phyloP scores from a whole-genome alignment of 2,329 filamentous ascomycete species.

The Fusarium sp. region DNA sequence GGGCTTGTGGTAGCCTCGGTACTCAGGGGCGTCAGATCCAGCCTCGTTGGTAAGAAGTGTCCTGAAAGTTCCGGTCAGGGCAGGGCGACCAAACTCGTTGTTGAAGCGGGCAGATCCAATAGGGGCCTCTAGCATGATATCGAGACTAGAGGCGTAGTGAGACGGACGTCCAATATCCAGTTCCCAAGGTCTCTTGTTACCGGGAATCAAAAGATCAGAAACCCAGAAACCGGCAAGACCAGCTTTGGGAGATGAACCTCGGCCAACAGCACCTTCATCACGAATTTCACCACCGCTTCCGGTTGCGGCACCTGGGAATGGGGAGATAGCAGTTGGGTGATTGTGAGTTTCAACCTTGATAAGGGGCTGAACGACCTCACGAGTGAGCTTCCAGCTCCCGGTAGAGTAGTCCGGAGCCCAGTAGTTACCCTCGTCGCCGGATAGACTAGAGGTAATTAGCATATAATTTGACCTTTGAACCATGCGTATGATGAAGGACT shows the following conservation, averaged over 20 bases:
- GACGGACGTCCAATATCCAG: constrained; percentile 87
- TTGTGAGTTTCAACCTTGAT: constrained; percentile 99
- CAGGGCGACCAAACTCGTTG: constrained; percentile 96
- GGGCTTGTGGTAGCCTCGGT: constrained; percentile 95
- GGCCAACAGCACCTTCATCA: constrained; percentile 93
- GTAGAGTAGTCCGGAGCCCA: constrained; percentile 92
- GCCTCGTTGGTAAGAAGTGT: constrained; percentile 78
- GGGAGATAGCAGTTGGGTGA: constrained; percentile 95
- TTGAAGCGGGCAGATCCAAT: constrained; percentile 97
- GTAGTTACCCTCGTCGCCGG: constrained; percentile 60
- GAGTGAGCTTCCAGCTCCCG: constrained; percentile 87
- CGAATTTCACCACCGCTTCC: constrained; percentile 95
- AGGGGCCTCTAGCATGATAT: constrained; percentile 98
- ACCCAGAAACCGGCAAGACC: constrained; percentile 95
- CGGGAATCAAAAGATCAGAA: constrained; percentile 92
- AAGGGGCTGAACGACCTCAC: constrained; percentile 87
- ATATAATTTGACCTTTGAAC: neutral
- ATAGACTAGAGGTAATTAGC: constrained; percentile 43
- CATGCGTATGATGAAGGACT: constrained; percentile 32
- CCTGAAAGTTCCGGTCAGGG: constrained; percentile 89
- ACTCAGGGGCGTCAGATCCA: constrained; percentile 67
- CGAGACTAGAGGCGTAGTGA: constrained; percentile 92
- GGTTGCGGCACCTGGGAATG: constrained; percentile 91
- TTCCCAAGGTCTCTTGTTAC: constrained; percentile 87
- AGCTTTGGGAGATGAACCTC: constrained; percentile 92